These are phyloP conservation scores for Botryosphaeria dothidea DNA, from an alignment of 2,329 filamentous ascomycete species.

Conservation along the genomic window DNA sequence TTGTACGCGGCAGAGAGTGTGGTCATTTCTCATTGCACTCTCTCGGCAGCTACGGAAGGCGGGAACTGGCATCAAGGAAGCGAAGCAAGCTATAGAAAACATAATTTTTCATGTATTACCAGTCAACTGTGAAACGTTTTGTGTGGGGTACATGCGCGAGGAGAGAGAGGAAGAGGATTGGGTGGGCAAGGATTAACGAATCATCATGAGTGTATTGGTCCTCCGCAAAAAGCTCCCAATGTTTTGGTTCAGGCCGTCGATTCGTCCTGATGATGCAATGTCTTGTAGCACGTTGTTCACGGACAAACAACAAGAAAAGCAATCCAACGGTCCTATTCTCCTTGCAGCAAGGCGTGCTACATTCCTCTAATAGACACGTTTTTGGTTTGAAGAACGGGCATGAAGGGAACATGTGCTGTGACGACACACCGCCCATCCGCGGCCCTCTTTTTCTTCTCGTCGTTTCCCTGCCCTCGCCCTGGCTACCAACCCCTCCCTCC, in stretches of 20 bases:
- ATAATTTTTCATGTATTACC: not conserved
- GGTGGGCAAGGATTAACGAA: slow-evolving; percentile 1
- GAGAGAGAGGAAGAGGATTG: not conserved
- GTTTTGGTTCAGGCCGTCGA: not conserved
- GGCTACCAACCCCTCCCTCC: not conserved
- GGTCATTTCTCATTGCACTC: not conserved
- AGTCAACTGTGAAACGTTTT: slow-evolving; percentile 4
- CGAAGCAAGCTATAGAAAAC: slow-evolving; percentile 2
- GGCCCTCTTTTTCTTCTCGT: not conserved
- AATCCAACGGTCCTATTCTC: not conserved
- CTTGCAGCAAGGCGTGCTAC: not conserved
- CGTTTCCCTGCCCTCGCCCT: not conserved
- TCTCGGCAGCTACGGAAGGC: not conserved
- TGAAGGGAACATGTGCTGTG: not conserved
- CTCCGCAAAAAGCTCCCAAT: not conserved
- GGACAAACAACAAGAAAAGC: not conserved
- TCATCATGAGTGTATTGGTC: not conserved
- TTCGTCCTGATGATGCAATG: not conserved
- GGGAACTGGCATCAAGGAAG: not conserved
- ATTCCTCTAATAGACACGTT: not conserved
- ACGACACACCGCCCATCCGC: slow-evolving; percentile 3
- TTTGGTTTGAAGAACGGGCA: not conserved
- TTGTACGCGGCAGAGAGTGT: not conserved
- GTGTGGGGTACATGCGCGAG: not conserved
- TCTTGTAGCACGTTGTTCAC: not conserved